Evolutionary conservation across 805 yeast species (phyloP), one percentile per base, ranked within the genome.

Genomic region (Brettanomyces naardenensis): DNA sequence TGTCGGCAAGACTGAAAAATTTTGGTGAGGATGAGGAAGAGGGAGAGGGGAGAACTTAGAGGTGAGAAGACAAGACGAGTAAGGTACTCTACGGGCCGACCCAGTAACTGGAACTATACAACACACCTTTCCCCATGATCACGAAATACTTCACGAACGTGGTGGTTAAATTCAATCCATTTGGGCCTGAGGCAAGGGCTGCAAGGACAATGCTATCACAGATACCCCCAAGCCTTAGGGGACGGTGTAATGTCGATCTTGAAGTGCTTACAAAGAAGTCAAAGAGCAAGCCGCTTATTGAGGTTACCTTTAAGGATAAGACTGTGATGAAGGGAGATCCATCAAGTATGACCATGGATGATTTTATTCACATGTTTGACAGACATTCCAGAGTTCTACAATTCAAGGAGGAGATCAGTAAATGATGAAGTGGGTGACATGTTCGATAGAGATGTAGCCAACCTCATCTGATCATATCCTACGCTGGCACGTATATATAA

Each of bases 71-170:
- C n/a, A n/a, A n/a, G n/a, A n/a, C n/a, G n/a, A n/a, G n/a, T n/a
- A n/a, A n/a, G n/a, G n/a, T n/a, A n/a, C n/a, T n/a, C n/a, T n/a
- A n/a, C n/a, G n/a, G n/a, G n/a, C n/a, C n/a, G n/a, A n/a, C n/a
- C n/a, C n/a, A n/a, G n/a, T n/a, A n/a, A n/a, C n/a, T n/a, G n/a
- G n/a, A n/a, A 7, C 18, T 15, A n/a, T n/a, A 9, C 14, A 7
- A 28, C 18, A 7, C 14, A 18, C 19, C 6, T 6, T 27, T 18
- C 6, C 38, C 18, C 22, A 89, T 89, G 97, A 83, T 89, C 53
- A 90, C 97, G 28, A 87, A 86, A 61, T 89, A 82, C 63, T 86
- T 90, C 64, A 69, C 88, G 26, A 76, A 77, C 46, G 86, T 87
- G 6, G 66, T 68, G 31, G 84, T 90, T 31, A 77, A 69, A 53